phyloP scores from a whole-genome alignment of 2,329 filamentous ascomycete species.

The Diaporthe amygdali region DNA sequence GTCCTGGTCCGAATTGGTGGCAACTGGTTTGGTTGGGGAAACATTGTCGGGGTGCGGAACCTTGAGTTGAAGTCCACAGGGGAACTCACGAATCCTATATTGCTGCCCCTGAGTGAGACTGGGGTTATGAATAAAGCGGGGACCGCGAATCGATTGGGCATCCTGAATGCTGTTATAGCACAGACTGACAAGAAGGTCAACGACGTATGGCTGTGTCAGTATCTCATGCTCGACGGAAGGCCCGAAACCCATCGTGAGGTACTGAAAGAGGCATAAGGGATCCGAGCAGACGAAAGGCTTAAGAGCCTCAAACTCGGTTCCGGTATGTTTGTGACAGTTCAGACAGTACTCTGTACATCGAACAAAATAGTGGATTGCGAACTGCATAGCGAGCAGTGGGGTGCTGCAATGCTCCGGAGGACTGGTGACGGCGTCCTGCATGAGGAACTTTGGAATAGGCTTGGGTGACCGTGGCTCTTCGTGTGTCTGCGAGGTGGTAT shows the following conservation, averaged over 20 bases:
- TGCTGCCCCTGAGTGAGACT: background rate
- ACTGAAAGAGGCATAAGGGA: constrained; percentile 83
- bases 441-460: background rate
- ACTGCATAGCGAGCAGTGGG: constrained; percentile 71
- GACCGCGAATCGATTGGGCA: background rate
- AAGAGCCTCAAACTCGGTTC: constrained; percentile 69
- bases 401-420: constrained; percentile 46
- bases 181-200: constrained; percentile 84
- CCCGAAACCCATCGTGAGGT: constrained; percentile 84
- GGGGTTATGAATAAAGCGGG: too few relatives aligned
- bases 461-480: constrained; percentile 13
- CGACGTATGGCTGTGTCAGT: constrained; percentile 76
- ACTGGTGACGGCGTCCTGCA: background rate
- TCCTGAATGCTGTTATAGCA: constrained; percentile 66
- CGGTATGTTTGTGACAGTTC: constrained; percentile 76
- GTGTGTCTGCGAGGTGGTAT: background rate
- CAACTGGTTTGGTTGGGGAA: background rate
- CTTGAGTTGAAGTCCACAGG: constrained; percentile 46
- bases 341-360: constrained; percentile 88
- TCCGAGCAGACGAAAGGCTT: constrained; percentile 82
- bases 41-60: constrained; percentile 29
- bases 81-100: constrained; percentile 48
- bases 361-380: constrained; percentile 76
- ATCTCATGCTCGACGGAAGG: constrained; percentile 88
- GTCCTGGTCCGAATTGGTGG: too few relatives aligned